Conservation (phyloP, 441 rosid genomes). For the Croton setiger region DNA sequence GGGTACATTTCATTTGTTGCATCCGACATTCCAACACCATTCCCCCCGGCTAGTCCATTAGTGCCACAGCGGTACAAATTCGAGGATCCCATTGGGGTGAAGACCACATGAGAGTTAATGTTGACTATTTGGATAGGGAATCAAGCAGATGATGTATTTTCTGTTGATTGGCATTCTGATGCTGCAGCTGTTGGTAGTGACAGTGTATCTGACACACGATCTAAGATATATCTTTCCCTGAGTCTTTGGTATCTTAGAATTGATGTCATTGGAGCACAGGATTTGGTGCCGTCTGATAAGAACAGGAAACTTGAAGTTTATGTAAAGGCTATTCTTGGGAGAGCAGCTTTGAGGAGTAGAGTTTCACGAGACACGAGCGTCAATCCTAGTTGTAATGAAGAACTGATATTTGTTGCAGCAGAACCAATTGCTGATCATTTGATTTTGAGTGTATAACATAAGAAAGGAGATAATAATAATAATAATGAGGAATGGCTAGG, state of each 20-base stretch:
- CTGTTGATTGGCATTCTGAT: slow-evolving; percentile 46
- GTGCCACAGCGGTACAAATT: slow-evolving; percentile 51
- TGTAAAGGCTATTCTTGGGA: slow-evolving; percentile 33
- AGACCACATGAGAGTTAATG: slow-evolving; percentile 42
- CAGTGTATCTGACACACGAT: slow-evolving; percentile 26
- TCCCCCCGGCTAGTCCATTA: slow-evolving; percentile 44
- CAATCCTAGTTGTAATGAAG: slow-evolving; percentile 54
- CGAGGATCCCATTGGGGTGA: slow-evolving; percentile 29
- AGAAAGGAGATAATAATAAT: slow-evolving; percentile 17
- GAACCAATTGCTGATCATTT: slow-evolving; percentile 40
- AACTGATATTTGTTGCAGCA: slow-evolving; percentile 51
- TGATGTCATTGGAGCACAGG: slow-evolving; percentile 46
- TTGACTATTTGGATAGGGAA: slow-evolving; percentile 47
- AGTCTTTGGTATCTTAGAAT: slow-evolving; percentile 48
- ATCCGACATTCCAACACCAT: slow-evolving; percentile 35
- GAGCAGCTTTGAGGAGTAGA: slow-evolving; percentile 34
- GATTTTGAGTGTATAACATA: slow-evolving; percentile 29
- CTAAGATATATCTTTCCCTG: slow-evolving; percentile 45
- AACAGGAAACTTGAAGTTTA: slow-evolving; percentile 35
- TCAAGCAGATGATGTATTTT: slow-evolving; percentile 44
- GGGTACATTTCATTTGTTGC: slow-evolving; percentile 34
- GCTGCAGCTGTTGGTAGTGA: slow-evolving; percentile 14
- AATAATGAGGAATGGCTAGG: slow-evolving; percentile 34
- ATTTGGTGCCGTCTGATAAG: slow-evolving; percentile 33
- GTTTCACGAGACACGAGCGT: slow-evolving; percentile 27